Percentiles rank a stretch among this genome's conserved stretches.
Conservation (phyloP, 2,329 filamentous ascomycete genomes). For the Penicillium sp. region DNA sequence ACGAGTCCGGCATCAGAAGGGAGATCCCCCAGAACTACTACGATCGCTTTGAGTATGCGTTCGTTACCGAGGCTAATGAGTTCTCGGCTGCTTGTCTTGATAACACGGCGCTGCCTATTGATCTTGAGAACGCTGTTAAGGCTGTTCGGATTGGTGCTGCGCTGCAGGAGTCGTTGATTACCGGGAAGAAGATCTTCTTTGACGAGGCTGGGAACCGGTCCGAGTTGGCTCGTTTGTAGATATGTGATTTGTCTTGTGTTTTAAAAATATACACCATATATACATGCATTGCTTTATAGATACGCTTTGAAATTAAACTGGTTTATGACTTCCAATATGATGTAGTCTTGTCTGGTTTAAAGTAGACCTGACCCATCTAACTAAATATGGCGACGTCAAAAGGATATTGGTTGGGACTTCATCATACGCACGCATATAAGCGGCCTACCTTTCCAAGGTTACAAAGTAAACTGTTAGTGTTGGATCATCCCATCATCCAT, state of each 20-base stretch:
- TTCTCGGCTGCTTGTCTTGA: conserved; percentile 55
- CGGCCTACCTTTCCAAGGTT: not conserved
- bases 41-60: conserved; percentile 56
- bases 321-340: not conserved
- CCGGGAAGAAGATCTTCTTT: conserved; percentile 51
- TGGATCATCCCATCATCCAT: too few relatives aligned
- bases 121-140: conserved; percentile 50
- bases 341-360: not conserved
- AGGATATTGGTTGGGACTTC: too few relatives aligned
- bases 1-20: conserved; percentile 47
- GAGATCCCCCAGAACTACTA: conserved; percentile 58
- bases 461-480: too few relatives aligned
- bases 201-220: conserved; percentile 46
- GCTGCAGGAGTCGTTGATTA: conserved; percentile 50
- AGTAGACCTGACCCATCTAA: not conserved
- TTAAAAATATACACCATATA: not conserved
- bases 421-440: not conserved
- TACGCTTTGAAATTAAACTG: not conserved
- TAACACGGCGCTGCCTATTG: conserved; percentile 47
- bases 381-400: too few relatives aligned
- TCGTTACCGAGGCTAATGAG: conserved; percentile 57
- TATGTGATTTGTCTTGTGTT: not conserved
- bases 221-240: conserved; percentile 35
- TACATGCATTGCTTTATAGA: not conserved
- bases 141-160: conserved; percentile 52